Evolutionary conservation across 495 filamentous ascomycete genomes (phyloP).

Genomic region (Choiromyces venosus): DNA sequence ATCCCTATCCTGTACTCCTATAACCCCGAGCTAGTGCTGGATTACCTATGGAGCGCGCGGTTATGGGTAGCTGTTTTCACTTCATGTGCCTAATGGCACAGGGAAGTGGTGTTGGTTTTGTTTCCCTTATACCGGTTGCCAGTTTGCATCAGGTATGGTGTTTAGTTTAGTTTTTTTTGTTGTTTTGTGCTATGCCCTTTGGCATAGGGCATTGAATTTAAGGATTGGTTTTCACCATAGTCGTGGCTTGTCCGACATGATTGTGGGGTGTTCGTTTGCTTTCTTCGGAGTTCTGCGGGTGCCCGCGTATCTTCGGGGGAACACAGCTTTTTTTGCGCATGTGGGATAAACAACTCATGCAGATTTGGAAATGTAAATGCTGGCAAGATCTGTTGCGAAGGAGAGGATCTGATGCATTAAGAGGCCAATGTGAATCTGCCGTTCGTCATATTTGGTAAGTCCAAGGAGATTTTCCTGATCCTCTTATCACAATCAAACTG

Average conservation of each 20-base stretch:
- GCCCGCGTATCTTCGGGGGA: too few relatives aligned
- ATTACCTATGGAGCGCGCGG: background rate
- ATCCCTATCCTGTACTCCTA: constrained; percentile 9
- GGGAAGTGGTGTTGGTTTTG: background rate
- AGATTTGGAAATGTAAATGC: too few relatives aligned
- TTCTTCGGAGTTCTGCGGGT: background rate
- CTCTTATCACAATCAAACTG: too few relatives aligned
- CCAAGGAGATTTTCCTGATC: too few relatives aligned
- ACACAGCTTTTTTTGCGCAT: too few relatives aligned
- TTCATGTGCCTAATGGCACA: background rate
- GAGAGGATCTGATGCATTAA: too few relatives aligned
- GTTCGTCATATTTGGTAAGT: too few relatives aligned
- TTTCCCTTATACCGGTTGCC: background rate
- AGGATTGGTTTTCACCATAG: background rate
- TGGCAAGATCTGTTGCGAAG: too few relatives aligned
- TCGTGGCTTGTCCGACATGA: background rate
- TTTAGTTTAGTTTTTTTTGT: background rate
- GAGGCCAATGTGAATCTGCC: too few relatives aligned
- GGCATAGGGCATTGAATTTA: background rate
- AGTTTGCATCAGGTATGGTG: background rate
- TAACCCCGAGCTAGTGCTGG: too few relatives aligned
- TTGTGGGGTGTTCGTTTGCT: background rate
- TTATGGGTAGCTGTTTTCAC: background rate
- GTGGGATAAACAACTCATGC: too few relatives aligned
- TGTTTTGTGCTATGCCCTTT: background rate